A percentile compares a stretch with the other conserved stretches of the same genome.
phyloP scores from a whole-genome alignment of 2,329 filamentous ascomycete genomes.

The Fusarium acutatum region DNA sequence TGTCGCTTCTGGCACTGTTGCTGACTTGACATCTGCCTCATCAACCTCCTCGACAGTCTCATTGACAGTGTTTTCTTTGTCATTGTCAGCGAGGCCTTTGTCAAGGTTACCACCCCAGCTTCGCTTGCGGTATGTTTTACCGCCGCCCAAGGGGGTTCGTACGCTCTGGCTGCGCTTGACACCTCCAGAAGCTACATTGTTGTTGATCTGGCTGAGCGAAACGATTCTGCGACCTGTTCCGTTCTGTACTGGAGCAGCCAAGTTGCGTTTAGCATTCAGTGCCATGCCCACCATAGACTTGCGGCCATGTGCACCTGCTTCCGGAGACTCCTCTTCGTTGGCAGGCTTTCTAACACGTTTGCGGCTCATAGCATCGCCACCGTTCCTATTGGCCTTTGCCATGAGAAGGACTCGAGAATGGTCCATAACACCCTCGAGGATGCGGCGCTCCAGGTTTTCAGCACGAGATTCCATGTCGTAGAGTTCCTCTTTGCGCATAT shows the following conservation, averaged over 20 bases:
- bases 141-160: slow-evolving; percentile 61
- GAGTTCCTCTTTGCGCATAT: slow-evolving; percentile 89
- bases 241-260: slow-evolving; percentile 55
- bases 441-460: slow-evolving; percentile 87
- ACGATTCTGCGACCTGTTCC: slow-evolving; percentile 80
- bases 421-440: slow-evolving; percentile 94
- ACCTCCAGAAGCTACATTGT: slow-evolving; percentile 71
- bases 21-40: slow-evolving; percentile 42
- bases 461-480: slow-evolving; percentile 90
- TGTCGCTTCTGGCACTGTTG: slow-evolving; percentile 15
- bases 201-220: slow-evolving; percentile 88
- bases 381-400: slow-evolving; percentile 64
- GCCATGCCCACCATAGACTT: slow-evolving; percentile 61
- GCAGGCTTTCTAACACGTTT: slow-evolving; percentile 60
- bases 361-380: slow-evolving; percentile 65
- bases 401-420: slow-evolving; percentile 92
- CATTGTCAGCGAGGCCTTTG: slow-evolving; percentile 62
- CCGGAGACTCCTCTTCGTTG: slow-evolving; percentile 33
- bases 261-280: slow-evolving; percentile 61
- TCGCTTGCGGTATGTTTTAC: slow-evolving; percentile 66
- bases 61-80: slow-evolving; percentile 70
- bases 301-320: slow-evolving; percentile 35
- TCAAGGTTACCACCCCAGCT: slow-evolving; percentile 69
- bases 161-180: slow-evolving; percentile 83
- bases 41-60: slow-evolving; percentile 69